These are phyloP conservation scores for Berkeleyomyces basicola DNA, from an alignment of 2,329 filamentous ascomycete genomes.

Conservation along the genomic window DNA sequence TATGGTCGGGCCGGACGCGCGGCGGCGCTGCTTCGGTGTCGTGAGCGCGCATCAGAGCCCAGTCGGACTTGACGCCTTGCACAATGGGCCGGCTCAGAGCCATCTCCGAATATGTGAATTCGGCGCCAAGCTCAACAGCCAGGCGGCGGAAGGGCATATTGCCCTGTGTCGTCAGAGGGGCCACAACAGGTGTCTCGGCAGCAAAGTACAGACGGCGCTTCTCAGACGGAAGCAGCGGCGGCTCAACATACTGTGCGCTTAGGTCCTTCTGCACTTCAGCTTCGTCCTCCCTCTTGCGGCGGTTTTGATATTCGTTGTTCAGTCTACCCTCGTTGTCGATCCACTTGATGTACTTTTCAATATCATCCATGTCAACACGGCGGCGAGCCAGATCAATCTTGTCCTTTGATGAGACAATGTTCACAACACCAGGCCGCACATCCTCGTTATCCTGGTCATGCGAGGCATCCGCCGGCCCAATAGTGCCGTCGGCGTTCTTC, in stretches of 20 bases:
- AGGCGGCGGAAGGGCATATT: slow-evolving; percentile 89
- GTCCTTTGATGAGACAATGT: slow-evolving; percentile 49
- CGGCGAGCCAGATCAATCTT: slow-evolving; percentile 64
- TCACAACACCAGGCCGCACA: slow-evolving; percentile 51
- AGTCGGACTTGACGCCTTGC: slow-evolving; percentile 80
- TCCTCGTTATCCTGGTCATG: slow-evolving; percentile 29
- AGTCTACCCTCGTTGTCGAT: slow-evolving; percentile 44
- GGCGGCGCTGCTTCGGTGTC: slow-evolving; percentile 64
- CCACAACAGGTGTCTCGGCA: slow-evolving; percentile 80
- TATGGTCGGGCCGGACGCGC: slow-evolving; percentile 36
- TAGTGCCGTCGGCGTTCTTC: slow-evolving; percentile 22
- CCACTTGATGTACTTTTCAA: slow-evolving; percentile 65
- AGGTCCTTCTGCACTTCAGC: slow-evolving; percentile 44
- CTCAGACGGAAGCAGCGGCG: slow-evolving; percentile 78
- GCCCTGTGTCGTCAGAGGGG: slow-evolving; percentile 88
- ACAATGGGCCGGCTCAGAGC: slow-evolving; percentile 80
- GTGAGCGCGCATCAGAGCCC: slow-evolving; percentile 88
- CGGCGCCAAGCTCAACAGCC: slow-evolving; percentile 74
- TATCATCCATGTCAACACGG: slow-evolving; percentile 50
- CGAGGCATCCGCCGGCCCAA: slow-evolving; percentile 22
- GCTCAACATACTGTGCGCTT: slow-evolving; percentile 66
- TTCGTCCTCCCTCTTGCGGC: slow-evolving; percentile 25
- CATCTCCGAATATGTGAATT: slow-evolving; percentile 97
- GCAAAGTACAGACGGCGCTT: slow-evolving; percentile 91
- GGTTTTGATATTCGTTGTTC: slow-evolving; percentile 25